Evolutionary conservation across 345 rosid species (phyloP).

Genomic region (Passiflora organensis): DNA sequence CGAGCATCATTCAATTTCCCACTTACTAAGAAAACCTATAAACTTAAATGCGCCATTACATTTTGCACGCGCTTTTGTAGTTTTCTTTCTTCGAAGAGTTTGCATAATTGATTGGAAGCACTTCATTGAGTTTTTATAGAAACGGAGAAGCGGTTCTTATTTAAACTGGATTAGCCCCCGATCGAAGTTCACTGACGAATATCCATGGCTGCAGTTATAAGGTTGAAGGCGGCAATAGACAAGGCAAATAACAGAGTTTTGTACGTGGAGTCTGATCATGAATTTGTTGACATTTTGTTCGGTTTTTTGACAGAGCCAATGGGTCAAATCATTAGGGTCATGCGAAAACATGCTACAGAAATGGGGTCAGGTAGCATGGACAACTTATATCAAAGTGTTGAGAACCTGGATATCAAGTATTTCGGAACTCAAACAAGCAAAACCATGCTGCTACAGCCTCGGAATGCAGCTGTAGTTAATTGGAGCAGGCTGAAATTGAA

Average conservation of each 20-base stretch:
- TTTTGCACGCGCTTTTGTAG: no score
- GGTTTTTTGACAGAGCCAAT: not conserved
- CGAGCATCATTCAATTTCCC: no score
- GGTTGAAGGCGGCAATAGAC: not conserved
- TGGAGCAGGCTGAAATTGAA: not conserved
- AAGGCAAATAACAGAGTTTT: not conserved
- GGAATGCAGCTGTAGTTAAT: not conserved
- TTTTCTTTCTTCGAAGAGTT: no score
- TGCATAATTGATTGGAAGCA: no score
- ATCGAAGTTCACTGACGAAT: no score
- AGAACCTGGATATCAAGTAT: not conserved
- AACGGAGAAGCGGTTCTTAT: no score
- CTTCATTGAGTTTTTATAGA: no score
- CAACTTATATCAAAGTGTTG: not conserved
- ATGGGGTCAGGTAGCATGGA: not conserved
- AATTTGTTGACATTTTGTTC: not conserved
- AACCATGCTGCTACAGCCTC: not conserved
- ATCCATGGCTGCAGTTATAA: not conserved
- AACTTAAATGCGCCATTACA: no score
- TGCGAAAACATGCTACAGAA: not conserved
- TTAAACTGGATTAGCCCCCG: no score
- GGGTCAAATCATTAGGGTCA: not conserved
- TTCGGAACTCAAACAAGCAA: not conserved
- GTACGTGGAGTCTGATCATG: not conserved
- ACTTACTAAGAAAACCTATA: no score